These are phyloP conservation scores for Colletotrichum tanaceti DNA, from an alignment of 2,329 filamentous ascomycete species.

Conservation along the genomic window DNA sequence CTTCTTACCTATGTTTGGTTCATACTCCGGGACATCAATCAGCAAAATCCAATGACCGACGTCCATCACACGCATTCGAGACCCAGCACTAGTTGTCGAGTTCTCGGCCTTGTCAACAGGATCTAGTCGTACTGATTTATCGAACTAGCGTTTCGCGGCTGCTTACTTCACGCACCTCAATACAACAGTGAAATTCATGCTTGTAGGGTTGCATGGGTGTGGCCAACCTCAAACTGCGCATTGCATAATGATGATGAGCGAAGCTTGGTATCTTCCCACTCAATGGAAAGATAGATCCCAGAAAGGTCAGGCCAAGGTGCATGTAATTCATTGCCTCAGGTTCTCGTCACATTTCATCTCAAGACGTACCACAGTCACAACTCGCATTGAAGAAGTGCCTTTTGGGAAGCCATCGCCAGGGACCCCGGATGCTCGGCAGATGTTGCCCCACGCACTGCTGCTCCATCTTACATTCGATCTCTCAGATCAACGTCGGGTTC, in stretches of 20 bases:
- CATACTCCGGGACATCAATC: background rate
- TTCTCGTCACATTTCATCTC: constrained; percentile 38
- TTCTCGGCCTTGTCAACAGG: constrained; percentile 25
- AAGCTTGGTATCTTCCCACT: background rate
- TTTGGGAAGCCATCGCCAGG: constrained; percentile 8
- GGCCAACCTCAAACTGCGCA: background rate
- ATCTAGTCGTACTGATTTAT: constrained; percentile 18
- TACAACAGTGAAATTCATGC: constrained; percentile 36
- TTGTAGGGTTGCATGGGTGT: constrained; percentile 7
- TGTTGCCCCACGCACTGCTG: constrained; percentile 37
- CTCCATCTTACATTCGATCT: constrained; percentile 39
- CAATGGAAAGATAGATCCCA: background rate
- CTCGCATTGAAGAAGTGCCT: background rate
- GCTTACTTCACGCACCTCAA: constrained; percentile 19
- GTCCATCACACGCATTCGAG: constrained; percentile 25
- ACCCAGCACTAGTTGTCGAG: constrained; percentile 1
- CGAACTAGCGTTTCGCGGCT: constrained; percentile 19
- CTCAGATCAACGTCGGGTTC: constrained; percentile 36
- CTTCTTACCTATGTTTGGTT: constrained; percentile 14
- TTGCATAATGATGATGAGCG: background rate
- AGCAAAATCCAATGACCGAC: constrained; percentile 35
- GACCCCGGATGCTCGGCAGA: constrained; percentile 38
- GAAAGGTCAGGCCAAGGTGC: constrained; percentile 1
- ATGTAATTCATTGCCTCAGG: background rate
- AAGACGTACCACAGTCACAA: constrained; percentile 27